Evolutionary conservation across 495 filamentous ascomycete species (phyloP), one percentile per base, ranked within the genome.

Genomic region (Penicillium verhagenii): DNA sequence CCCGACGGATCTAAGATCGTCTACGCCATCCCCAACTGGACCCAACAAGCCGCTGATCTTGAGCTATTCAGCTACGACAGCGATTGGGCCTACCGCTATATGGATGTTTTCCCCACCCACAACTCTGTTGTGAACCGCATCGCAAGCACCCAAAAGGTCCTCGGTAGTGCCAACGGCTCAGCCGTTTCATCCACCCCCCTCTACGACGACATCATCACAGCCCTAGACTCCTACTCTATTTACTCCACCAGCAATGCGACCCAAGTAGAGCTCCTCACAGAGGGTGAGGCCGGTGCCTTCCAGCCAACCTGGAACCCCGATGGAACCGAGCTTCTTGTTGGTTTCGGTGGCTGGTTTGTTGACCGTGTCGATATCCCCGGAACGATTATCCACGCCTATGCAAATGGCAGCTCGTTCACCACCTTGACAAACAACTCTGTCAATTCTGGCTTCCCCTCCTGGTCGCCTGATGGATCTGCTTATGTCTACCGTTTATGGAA

Each of bases 11-110:
- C 38, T 1, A 35, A 53, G 24, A 23, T 58, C n/a, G 50, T 58
- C 16, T 54, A 54, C 31, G 20, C 24, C 11, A 47, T 38, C 26
- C 29, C 21, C 29, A 42, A 25, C n/a, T 47, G 31, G 42, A 40
- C 42, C 24, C 19, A 45, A 14, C 52, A 45, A 23, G 25, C 52
- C 1, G 31, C 44, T 20, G 50, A 60, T 2, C 25, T 47, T 6
- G 47, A 53, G 25, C 58, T 60, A 1, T 59, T 19, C n/a, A 55
- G 37, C 35, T 59, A 37, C 16, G 47, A 59, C 24, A 21, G 39
- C 10, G 57, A 59, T 4, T 59, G 57, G 57, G 52, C 46, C 11
- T 59, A 59, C 25, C 47, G 57, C 19, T 59, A 51, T 43, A 52
- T 55, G 52, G 52, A 59, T 37, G 47, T 52, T 1, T 59, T 59